A percentile compares a stretch with the other conserved stretches of the same genome.
These are phyloP conservation scores for Barbatosphaeria neglecta DNA, from an alignment of 495 filamentous ascomycete species.

Conservation along the genomic window DNA sequence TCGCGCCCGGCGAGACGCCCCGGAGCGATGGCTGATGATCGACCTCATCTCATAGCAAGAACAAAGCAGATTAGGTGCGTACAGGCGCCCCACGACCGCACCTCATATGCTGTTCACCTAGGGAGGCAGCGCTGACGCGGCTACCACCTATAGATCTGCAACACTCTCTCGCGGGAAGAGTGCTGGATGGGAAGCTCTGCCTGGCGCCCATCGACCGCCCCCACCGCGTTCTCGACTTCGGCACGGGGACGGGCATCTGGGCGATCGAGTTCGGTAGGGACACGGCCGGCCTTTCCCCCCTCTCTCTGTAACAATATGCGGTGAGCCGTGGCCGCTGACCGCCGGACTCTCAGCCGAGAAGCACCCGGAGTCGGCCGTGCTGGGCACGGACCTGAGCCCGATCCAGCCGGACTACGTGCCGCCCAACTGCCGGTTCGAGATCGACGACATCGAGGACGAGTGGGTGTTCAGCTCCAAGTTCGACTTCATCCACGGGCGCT, in stretches of 20 bases:
- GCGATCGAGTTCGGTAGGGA: conserved; percentile 36
- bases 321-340: background rate
- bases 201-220: conserved; percentile 11
- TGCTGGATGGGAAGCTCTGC: conserved; percentile 61
- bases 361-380: conserved; percentile 8
- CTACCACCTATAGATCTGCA: conserved; percentile 25
- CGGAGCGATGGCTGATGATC: background rate
- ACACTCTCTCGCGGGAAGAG: conserved; percentile 71
- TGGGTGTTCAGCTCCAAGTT: conserved; percentile 31
- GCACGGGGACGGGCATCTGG: conserved; percentile 40
- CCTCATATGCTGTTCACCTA: background rate
- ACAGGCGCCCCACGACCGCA: too few relatives aligned
- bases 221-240: conserved; percentile 30
- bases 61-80: conserved; percentile 13
- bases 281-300: background rate
- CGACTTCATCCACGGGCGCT: conserved; percentile 35
- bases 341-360: background rate
- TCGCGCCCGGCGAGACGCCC: too few relatives aligned
- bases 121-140: too few relatives aligned
- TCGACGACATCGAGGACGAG: conserved; percentile 36
- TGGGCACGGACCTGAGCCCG: conserved; percentile 32
- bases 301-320: too few relatives aligned
- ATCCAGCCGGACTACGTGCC: conserved; percentile 34
- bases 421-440: conserved; percentile 31
- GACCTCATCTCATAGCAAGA: conserved; percentile 9